phyloP scores from a whole-genome alignment of 228 moss, liverwort and hornwort genomes.

The Sphagnum fallax region DNA sequence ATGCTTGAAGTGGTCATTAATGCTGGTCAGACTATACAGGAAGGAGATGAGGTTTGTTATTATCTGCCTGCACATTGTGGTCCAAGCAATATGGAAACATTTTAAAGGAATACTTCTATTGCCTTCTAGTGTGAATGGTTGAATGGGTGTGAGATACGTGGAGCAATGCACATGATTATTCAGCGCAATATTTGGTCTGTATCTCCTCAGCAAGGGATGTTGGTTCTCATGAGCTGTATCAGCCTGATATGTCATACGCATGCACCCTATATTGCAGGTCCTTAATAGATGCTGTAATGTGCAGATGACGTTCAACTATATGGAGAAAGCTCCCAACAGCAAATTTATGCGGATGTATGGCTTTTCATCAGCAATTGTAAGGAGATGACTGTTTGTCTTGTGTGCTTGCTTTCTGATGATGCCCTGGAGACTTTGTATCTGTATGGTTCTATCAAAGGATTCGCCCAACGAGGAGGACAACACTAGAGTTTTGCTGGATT shows the following conservation, averaged over 20 bases:
- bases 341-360: constrained; percentile 73
- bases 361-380: constrained; percentile 75
- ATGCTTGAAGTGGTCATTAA: constrained; percentile 91
- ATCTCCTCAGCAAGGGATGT: too few species aligned
- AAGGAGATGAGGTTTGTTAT: constrained; percentile 74
- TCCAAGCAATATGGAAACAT: background rate
- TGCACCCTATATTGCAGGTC: too few species aligned
- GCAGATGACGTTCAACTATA: constrained; percentile 89
- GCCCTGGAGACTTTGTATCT: too few species aligned
- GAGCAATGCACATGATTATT: background rate
- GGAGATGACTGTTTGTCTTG: background rate
- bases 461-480: too few species aligned
- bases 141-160: too few species aligned
- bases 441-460: too few species aligned
- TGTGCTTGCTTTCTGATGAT: background rate
- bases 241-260: too few species aligned
- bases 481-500: too few species aligned
- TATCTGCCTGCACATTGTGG: background rate
- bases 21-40: constrained; percentile 62
- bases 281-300: background rate
- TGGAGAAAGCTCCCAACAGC: constrained; percentile 30
- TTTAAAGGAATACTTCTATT: too few species aligned
- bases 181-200: too few species aligned
- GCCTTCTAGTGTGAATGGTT: background rate
- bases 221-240: too few species aligned